phyloP scores from a whole-genome alignment of 2,329 filamentous ascomycete genomes.

The Sarocladium strictum region DNA sequence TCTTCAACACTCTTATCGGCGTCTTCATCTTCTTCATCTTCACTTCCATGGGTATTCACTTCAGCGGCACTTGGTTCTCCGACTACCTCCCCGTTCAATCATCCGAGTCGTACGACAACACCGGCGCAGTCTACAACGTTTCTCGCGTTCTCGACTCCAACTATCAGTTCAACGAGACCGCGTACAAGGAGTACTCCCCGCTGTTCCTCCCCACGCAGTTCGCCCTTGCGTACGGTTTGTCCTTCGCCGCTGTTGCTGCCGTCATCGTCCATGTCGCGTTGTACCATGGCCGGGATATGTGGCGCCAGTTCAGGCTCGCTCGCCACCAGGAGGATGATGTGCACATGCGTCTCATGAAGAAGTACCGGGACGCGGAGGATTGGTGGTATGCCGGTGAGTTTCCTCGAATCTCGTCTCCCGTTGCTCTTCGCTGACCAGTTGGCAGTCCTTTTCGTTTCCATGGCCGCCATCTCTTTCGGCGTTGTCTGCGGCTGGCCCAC shows the following conservation, averaged over 20 bases:
- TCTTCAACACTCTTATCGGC: slow-evolving; percentile 48
- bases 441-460: slow-evolving; percentile 41
- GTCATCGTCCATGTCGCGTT: slow-evolving; percentile 50
- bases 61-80: slow-evolving; percentile 49
- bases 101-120: slow-evolving; percentile 59
- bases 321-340: slow-evolving; percentile 52
- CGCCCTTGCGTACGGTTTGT: slow-evolving; percentile 53
- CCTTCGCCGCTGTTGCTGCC: slow-evolving; percentile 61
- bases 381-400: slow-evolving; percentile 52
- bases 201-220: slow-evolving; percentile 60
- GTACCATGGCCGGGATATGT: slow-evolving; percentile 51
- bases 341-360: slow-evolving; percentile 57
- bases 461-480: slow-evolving; percentile 48
- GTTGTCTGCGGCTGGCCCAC: slow-evolving; percentile 51
- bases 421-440: slow-evolving; percentile 7
- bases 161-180: slow-evolving; percentile 51
- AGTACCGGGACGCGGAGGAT: slow-evolving; percentile 52
- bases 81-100: slow-evolving; percentile 58
- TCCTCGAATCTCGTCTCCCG: slow-evolving; percentile 19
- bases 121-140: slow-evolving; percentile 53
- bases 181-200: slow-evolving; percentile 60
- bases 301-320: slow-evolving; percentile 47
- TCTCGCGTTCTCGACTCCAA: slow-evolving; percentile 51
- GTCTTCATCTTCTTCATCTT: slow-evolving; percentile 49
- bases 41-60: slow-evolving; percentile 54